These are phyloP conservation scores for Mortierella sp. DNA, from an alignment of 371 early-diverging fungal genomes.

Conservation along the genomic window DNA sequence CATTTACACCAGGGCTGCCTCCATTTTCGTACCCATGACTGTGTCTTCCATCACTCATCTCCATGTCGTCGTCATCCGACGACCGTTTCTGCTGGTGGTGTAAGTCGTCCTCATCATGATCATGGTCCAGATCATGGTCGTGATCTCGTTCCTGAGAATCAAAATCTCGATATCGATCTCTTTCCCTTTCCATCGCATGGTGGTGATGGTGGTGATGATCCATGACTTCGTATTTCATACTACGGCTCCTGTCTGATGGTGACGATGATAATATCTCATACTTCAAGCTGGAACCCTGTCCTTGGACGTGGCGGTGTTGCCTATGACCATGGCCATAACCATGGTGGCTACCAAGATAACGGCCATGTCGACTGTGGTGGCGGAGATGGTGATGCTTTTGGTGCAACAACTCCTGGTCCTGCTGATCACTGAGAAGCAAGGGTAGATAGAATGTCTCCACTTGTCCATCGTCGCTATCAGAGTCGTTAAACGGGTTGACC, in stretches of 20 bases:
- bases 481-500: conserved; percentile 74
- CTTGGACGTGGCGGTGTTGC: conserved; percentile 8
- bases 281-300: too few species aligned
- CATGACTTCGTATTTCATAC: not conserved
- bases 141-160: conserved; percentile 8
- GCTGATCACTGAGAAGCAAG: conserved; percentile 37
- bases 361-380: conserved; percentile 5
- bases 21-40: conserved; percentile 4
- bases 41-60: not conserved
- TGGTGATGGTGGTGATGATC: conserved; percentile 10
- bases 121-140: not conserved
- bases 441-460: conserved; percentile 58
- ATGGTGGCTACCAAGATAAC: not conserved
- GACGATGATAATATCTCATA: too few species aligned
- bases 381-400: conserved; percentile 22
- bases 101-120: not conserved
- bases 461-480: conserved; percentile 64
- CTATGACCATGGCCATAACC: not conserved
- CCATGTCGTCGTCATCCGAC: conserved; percentile 9
- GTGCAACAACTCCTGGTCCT: conserved; percentile 20
- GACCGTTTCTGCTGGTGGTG: too few species aligned
- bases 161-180: conserved; percentile 15
- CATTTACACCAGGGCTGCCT: too few species aligned
- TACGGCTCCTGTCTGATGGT: too few species aligned
- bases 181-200: conserved; percentile 2